phyloP scores from a whole-genome alignment of 805 yeast species.

The Metschnikowia noctiluminum region DNA sequence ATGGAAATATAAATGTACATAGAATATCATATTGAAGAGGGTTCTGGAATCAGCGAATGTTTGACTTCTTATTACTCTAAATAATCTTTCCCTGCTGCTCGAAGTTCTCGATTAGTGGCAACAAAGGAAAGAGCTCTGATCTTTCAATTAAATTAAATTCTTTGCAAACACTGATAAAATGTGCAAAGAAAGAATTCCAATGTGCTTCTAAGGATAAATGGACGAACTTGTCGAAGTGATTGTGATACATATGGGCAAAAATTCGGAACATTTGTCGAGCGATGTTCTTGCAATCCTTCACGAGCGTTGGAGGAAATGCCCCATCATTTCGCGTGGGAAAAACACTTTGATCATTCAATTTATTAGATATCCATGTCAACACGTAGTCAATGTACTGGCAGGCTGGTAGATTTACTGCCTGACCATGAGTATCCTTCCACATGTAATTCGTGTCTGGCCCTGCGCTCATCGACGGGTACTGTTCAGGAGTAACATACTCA shows the following conservation, averaged over 20 bases:
- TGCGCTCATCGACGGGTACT: slow-evolving; percentile 92
- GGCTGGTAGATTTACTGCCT: slow-evolving; percentile 86
- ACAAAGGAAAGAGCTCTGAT: slow-evolving; percentile 74
- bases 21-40: slow-evolving; percentile 2
- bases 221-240: slow-evolving; percentile 91
- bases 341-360: slow-evolving; percentile 81
- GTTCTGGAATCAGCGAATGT: neutral
- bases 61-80: slow-evolving; percentile 14
- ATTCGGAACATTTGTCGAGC: slow-evolving; percentile 91
- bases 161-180: slow-evolving; percentile 80
- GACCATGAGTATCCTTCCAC: slow-evolving; percentile 79
- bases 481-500: slow-evolving; percentile 87
- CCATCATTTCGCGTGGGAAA: slow-evolving; percentile 90
- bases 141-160: slow-evolving; percentile 81
- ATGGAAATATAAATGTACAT: neutral
- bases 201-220: slow-evolving; percentile 93
- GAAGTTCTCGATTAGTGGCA: slow-evolving; percentile 70
- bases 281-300: slow-evolving; percentile 80
- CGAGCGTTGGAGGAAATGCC: slow-evolving; percentile 85
- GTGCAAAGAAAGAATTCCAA: slow-evolving; percentile 97
- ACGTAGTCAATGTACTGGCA: slow-evolving; percentile 90
- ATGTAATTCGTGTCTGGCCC: slow-evolving; percentile 88
- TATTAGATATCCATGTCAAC: slow-evolving; percentile 82
- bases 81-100: slow-evolving; percentile 84
- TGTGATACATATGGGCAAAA: slow-evolving; percentile 91